These are phyloP conservation scores for Pelargonium exstipulatum DNA, from an alignment of 441 rosid genomes.

Conservation along the genomic window DNA sequence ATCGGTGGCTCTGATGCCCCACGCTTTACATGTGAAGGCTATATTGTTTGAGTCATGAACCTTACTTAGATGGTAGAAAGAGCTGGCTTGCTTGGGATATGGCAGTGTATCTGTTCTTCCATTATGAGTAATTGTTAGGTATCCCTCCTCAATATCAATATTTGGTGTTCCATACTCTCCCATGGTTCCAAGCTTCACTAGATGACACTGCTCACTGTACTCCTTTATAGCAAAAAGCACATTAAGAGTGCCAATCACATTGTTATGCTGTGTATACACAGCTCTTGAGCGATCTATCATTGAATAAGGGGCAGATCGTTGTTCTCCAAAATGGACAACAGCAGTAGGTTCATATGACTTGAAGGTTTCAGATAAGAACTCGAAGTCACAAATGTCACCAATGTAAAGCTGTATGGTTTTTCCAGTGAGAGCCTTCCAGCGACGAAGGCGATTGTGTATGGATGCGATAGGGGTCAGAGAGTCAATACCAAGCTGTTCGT, in stretches of 20 bases:
- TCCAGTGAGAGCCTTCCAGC: slow-evolving; percentile 87
- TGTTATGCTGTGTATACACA: slow-evolving; percentile 76
- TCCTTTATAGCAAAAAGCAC: slow-evolving; percentile 94
- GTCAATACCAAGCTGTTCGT: slow-evolving; percentile 84
- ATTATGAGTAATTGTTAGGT: slow-evolving; percentile 78
- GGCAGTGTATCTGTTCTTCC: slow-evolving; percentile 90
- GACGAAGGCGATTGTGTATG: slow-evolving; percentile 61
- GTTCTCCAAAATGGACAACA: slow-evolving; percentile 90
- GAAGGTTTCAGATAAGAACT: slow-evolving; percentile 70
- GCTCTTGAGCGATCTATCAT: slow-evolving; percentile 94
- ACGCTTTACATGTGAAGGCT: slow-evolving; percentile 95
- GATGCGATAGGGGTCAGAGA: slow-evolving; percentile 82
- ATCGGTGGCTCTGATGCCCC: slow-evolving; percentile 97
- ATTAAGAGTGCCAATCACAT: slow-evolving; percentile 87
- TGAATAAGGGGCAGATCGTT: slow-evolving; percentile 91
- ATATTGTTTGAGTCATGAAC: slow-evolving; percentile 90
- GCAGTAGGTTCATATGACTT: slow-evolving; percentile 82
- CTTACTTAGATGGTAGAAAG: slow-evolving; percentile 91
- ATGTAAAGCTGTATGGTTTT: slow-evolving; percentile 65
- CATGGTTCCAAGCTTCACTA: slow-evolving; percentile 94
- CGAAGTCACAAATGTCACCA: slow-evolving; percentile 89
- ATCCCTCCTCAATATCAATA: slow-evolving; percentile 94
- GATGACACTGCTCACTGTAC: slow-evolving; percentile 77
- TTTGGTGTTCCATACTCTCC: slow-evolving; percentile 98
- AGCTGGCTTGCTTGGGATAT: slow-evolving; percentile 94